Conservation (phyloP, 176 grass and related monocot genomes). For the Oryza longistaminata region DNA sequence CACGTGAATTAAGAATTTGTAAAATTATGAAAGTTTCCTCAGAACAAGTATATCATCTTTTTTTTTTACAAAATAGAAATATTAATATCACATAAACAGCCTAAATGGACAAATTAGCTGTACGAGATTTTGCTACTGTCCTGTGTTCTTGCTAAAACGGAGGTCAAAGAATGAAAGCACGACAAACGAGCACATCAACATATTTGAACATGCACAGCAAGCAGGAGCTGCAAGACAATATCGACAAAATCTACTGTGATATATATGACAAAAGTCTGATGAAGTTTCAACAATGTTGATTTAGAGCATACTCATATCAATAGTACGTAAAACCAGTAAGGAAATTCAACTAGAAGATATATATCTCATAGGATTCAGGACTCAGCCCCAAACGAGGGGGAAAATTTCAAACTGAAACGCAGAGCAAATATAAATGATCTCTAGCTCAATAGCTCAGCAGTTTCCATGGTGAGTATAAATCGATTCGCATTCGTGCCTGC, state of each 20-base stretch:
- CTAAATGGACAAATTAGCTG: neutral
- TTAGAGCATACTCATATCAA: no score
- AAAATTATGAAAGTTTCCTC: neutral
- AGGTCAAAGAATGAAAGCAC: neutral
- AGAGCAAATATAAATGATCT: no score
- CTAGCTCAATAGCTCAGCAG: no score
- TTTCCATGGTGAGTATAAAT: constrained; percentile 25
- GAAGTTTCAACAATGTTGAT: neutral
- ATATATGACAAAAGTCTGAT: neutral
- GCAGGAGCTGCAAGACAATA: neutral
- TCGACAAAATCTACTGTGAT: neutral
- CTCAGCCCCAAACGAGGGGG: no score
- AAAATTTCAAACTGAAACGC: no score
- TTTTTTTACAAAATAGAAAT: neutral
- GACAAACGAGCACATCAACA: no score
- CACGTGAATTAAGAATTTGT: no score
- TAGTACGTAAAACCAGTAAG: neutral
- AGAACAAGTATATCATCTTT: neutral
- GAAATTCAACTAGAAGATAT: no score
- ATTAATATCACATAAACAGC: neutral
- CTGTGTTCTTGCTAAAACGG: neutral
- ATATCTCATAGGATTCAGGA: no score
- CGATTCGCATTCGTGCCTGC: neutral
- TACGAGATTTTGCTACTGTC: neutral
- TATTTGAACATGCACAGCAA: neutral